These are phyloP conservation scores for Pachysandra terminalis DNA, from an alignment of 164 flowering plant species.

Conservation along the genomic window DNA sequence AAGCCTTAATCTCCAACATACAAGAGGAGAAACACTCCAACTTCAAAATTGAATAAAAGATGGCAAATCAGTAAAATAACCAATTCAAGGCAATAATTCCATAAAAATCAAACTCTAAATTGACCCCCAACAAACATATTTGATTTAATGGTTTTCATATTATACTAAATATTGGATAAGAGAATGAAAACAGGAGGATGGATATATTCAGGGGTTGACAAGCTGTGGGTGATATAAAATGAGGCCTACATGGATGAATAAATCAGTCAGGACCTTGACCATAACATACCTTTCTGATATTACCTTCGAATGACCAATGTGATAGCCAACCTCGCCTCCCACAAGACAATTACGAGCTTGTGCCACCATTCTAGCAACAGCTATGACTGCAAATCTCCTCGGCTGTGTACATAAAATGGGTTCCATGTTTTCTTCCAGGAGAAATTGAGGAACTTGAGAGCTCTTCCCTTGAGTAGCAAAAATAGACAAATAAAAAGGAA, in stretches of 20 bases:
- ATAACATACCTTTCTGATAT: conserved; percentile 55
- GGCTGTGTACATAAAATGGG: conserved; percentile 97
- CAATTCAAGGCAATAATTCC: too few species aligned
- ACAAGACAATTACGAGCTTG: conserved; percentile 69
- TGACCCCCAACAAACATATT: too few species aligned
- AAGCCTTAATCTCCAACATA: too few species aligned
- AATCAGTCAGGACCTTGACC: not conserved
- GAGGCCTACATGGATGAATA: not conserved
- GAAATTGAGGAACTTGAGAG: conserved; percentile 95
- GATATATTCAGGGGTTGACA: not conserved
- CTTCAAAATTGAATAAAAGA: too few species aligned
- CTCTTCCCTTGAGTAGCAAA: conserved; percentile 65
- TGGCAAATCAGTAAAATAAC: too few species aligned
- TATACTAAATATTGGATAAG: too few species aligned
- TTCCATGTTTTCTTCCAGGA: conserved; percentile 60
- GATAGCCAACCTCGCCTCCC: conserved; percentile 95
- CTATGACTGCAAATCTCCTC: conserved; percentile 96
- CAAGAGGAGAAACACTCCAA: too few species aligned
- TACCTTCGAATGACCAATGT: conserved; percentile 82
- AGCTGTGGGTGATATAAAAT: not conserved
- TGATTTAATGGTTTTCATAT: too few species aligned
- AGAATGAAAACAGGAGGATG: not conserved
- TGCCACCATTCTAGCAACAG: conserved; percentile 97
- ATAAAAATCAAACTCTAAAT: too few species aligned
- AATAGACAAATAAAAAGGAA: not conserved